Evolutionary conservation across 2,329 filamentous ascomycete genomes (phyloP), one percentile per base, ranked within the genome.

Genomic region (Penicillium sumatraense): DNA sequence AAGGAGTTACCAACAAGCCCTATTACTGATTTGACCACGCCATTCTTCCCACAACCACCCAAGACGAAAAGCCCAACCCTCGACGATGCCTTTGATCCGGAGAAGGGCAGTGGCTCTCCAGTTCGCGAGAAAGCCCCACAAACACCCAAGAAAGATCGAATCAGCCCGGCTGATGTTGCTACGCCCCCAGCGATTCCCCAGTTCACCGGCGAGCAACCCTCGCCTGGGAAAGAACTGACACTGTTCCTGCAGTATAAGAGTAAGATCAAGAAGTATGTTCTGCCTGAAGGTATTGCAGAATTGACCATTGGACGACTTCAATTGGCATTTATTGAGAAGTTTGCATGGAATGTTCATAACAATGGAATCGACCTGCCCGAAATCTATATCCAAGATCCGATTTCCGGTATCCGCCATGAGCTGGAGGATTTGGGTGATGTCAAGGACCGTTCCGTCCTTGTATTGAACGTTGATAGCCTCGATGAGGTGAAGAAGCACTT

Each of bases 401-500:
- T 97, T 2, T 98, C 95, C 8, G 95, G 95, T 0, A 90, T 99
- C n/a, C 89, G 95, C 14, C 93, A 99, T 72, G 95, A 99, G 76
- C 79, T 99, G 21, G 95, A 99, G 72, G 95, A 99, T 69, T 80
- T 99, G 26, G 85, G 81, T 16, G 95, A 99, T 70, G 90, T 99
- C 67, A 97, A 96, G 75, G 95, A 99, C 72, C 86, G 93, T 26
- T 92, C 92, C 1, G 95, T 99, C 1, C 81, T 99, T n/a, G 96
- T 95, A 0, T 80, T 99, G 38, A 99, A 99, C 65, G 84, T 98
- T 1, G 95, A 99, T 69, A 85, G 89, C 14, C 82, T 99, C 4
- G 95, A 99, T 70, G 95, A 99, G 74, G 93, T 99, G 33, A 98
- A 98, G 77, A 87, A 88, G 46, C 95, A 98, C 69, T 92, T 99